Evolutionary conservation across 2,329 filamentous ascomycete genomes (phyloP).

Genomic region (Colletotrichum nymphaeae): DNA sequence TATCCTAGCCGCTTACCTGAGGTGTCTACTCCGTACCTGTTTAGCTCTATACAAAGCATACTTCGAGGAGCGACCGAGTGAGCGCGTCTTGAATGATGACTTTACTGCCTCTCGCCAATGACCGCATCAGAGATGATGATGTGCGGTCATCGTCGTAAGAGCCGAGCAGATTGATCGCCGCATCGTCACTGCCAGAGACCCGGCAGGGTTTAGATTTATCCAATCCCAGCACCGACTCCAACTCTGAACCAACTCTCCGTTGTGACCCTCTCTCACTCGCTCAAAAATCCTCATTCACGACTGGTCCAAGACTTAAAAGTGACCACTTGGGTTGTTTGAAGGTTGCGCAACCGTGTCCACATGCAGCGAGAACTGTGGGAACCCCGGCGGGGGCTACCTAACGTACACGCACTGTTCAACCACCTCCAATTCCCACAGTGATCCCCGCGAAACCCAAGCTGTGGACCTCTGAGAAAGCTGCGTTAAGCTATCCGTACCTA

Average conservation of each 20-base stretch:
- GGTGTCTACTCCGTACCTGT: neutral
- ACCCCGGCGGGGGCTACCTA: neutral
- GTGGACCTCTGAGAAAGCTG: conserved; percentile 1
- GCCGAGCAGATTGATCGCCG: neutral
- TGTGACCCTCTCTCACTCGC: neutral
- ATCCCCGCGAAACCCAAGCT: neutral
- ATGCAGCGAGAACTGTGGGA: conserved; percentile 1
- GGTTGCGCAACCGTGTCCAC: conserved; percentile 32
- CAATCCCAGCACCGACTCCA: neutral
- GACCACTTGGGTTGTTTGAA: neutral
- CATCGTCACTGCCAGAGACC: neutral
- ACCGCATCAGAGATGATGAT: neutral
- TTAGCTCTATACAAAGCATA: neutral
- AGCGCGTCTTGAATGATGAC: neutral
- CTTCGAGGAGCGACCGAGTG: no score
- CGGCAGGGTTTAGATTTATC: neutral
- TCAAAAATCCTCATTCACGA: no score
- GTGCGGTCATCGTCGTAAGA: neutral
- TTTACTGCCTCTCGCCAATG: neutral
- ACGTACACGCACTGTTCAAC: neutral
- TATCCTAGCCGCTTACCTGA: neutral
- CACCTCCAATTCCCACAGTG: conserved; percentile 19
- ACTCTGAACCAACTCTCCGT: neutral
- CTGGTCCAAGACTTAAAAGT: neutral
- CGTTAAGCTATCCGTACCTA: neutral